Evolutionary conservation across 495 filamentous ascomycete species (phyloP), one percentile per base, ranked within the genome.

Genomic region (Xylaria palmicola): DNA sequence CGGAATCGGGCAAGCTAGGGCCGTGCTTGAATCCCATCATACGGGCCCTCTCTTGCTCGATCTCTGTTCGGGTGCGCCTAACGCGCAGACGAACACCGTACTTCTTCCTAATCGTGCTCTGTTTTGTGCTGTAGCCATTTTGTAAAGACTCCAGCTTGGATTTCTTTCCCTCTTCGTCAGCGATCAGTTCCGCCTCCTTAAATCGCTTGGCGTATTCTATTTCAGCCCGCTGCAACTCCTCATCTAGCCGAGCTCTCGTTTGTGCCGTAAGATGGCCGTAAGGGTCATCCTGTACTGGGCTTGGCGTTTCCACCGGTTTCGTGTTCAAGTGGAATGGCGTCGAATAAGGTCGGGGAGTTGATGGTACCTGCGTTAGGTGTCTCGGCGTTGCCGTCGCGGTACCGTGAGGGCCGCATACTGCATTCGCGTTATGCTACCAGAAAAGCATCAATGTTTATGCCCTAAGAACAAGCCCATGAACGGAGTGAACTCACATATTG

Each of bases 101-200:
- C 44, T 78, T 81, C 62, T 78, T 79, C 6, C 77, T 71, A 22
- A 80, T 77, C 62, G 75, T 79, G 37, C 76, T 78, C 44, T 81
- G 76, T 55, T 80, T 81, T 3, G 78, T 81, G 17, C 75, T 77
- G 45, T 78, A 80, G 26, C 72, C 72, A 37, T 79, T 79, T 9
- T 76, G 73, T 0, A 82, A 63, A 13, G 75, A 75, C 1, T 77
- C 77, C 4, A 81, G 49, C 51, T 63, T 75, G 9, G 24, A 15
- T 7, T 67, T 66, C 6, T 73, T 68, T 24, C 64, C 56, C 4
- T 65, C 68, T 26, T 74, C 72, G 54, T 80, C 76, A 0, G 48
- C 30, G 12, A 76, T 74, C 1, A 8, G 15, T 48, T 77, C 69
- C 0, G 74, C 75, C 54, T 79, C 75, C 7, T 68, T 68, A 34